Evolutionary conservation across 1,139 yeast species (phyloP), one percentile per base, ranked within the genome.

Genomic region (Geotrichum phurueaensis): DNA sequence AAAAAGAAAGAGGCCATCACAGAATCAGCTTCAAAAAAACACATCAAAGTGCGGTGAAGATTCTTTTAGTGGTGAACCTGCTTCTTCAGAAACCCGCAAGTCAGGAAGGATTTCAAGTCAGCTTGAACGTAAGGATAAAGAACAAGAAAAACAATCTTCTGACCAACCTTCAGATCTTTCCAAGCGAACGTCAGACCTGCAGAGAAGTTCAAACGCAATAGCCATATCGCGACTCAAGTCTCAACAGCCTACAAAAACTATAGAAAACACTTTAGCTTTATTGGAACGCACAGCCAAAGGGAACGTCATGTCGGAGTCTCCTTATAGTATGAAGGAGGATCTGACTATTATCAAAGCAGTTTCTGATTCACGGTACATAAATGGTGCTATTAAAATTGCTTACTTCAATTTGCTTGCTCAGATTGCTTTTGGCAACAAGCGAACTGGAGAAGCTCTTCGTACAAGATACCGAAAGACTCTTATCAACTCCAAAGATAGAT

Each of bases 261-360:
- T 15, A n/a, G 47, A 39, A 15, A 39, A 15, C n/a, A n/a, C 20
- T n/a, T 4, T 39, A 39, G 18, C 20, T 15, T 39, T 39, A 18
- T n/a, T 39, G 10, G 22, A 39, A n/a, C 47, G 20, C 18, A 18
- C 47, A n/a, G 2, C 47, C 9, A 15, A 15, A 39, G 5, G 20
- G 5, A 39, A n/a, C n/a, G 9, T n/a, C 47, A 39, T 15, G 20
- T 1, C 47, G 20, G 47, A 39, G 9, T n/a, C 22, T 39, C 47
- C 53, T 25, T 59, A 59, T 27, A 31, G 58, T 1, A n/a, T 54
- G 31, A 12, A 51, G 15, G 61, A 59, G 12, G 61, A 59, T 22
- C 13, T 55, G 20, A 59, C 61, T 13, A 51, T 59, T 20, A 18
- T 59, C 5, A 22, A n/a, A 12, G 61, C 61, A 2, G 52, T 56